A percentile compares a stretch with the other conserved stretches of the same genome.
These are phyloP conservation scores for Aspergillus awamori DNA, from an alignment of 2,329 filamentous ascomycete species.

Conservation along the genomic window DNA sequence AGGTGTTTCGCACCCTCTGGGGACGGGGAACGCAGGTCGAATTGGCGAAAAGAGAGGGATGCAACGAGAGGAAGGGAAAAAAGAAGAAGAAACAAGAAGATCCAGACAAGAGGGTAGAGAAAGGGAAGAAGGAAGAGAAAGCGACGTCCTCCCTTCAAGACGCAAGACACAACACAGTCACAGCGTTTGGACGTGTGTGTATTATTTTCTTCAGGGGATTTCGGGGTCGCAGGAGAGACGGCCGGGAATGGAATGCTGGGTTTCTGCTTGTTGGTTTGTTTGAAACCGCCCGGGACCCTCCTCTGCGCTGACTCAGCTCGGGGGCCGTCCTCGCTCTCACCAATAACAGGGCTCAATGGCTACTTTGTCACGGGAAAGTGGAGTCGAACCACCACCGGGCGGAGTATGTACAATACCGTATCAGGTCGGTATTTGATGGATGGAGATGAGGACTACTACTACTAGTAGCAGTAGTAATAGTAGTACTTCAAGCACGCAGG, in stretches of 20 bases:
- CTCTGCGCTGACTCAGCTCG: constrained; percentile 24
- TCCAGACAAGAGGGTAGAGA: constrained; percentile 13
- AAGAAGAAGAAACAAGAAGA: constrained; percentile 2
- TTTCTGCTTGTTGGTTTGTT: background rate
- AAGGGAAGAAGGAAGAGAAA: constrained; percentile 8
- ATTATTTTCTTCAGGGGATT: constrained; percentile 17
- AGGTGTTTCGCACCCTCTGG: constrained; percentile 11
- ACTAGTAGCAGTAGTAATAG: background rate
- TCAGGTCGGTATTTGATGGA: background rate
- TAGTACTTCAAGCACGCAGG: background rate
- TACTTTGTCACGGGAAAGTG: constrained; percentile 5
- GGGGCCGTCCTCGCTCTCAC: background rate
- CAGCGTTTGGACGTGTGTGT: constrained; percentile 10
- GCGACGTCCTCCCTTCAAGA: background rate
- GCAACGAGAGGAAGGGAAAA: constrained; percentile 15
- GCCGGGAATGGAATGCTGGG: constrained; percentile 20
- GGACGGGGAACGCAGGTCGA: background rate
- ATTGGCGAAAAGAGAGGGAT: constrained; percentile 6
- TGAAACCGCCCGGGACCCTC: constrained; percentile 20
- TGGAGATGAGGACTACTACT: background rate
- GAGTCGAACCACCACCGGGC: background rate
- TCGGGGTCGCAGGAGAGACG: constrained; percentile 25
- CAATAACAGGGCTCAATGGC: constrained; percentile 8
- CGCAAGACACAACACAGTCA: background rate
- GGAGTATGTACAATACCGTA: background rate